Evolutionary conservation across 1,284 basidiomycete species (phyloP), one percentile per base, ranked within the genome.

Genomic region (Thecaphora frezii): DNA sequence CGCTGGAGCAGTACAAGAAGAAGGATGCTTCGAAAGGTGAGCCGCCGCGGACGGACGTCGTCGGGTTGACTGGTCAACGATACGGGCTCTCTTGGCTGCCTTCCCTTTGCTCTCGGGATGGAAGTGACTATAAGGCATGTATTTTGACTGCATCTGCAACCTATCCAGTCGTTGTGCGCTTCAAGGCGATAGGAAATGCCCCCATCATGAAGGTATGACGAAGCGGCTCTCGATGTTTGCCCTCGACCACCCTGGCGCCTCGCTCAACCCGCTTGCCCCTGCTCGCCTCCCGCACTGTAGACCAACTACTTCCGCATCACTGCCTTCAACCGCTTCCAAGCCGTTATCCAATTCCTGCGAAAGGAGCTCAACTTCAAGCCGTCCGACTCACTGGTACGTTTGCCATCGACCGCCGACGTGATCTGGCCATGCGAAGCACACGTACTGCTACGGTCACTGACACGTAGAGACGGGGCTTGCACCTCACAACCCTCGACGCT

Each of bases 181-280:
- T 97, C 86, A 97, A 96, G 78, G 93, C 93, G 1, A 91, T 96
- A n/a, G 94, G 94, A 41, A 93, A 93, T 68, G 93, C 93, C 0
- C 94, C 94, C 1, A 93, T 97, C 73, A 96, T 97, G 93, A 94
- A 90, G 82, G 66, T 69, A 48, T 16, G 62, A n/a, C n/a, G n/a
- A n/a, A n/a, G n/a, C n/a, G n/a, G n/a, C n/a, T n/a, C n/a, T n/a
- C n/a, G n/a, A n/a, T n/a, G n/a, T n/a, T n/a, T n/a, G n/a, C n/a
- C n/a, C n/a, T n/a, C n/a, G n/a, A n/a, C n/a, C n/a, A n/a, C n/a
- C n/a, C n/a, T n/a, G n/a, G n/a, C n/a, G n/a, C n/a, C n/a, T n/a
- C n/a, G n/a, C 18, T 13, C n/a, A 24, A 19, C n/a, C n/a, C n/a
- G n/a, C n/a, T n/a, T n/a, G n/a, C n/a, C n/a, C n/a, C 50, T n/a